These are phyloP conservation scores for Berkeleyomyces rouxiae DNA, from an alignment of 2,329 filamentous ascomycete genomes.

Conservation along the genomic window DNA sequence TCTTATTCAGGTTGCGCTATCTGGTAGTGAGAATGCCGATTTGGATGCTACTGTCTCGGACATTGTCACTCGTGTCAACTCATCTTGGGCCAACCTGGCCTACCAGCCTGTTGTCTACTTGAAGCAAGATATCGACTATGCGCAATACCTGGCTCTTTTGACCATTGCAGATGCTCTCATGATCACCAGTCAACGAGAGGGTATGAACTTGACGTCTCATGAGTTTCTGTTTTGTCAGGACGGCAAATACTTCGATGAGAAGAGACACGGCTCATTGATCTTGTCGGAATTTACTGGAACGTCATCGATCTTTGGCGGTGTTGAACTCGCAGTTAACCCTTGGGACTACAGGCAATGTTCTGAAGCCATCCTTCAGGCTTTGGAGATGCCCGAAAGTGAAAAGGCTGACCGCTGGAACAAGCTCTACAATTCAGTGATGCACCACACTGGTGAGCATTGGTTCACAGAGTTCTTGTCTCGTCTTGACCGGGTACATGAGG, in stretches of 20 bases:
- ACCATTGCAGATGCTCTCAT: slow-evolving; percentile 82
- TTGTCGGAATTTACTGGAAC: slow-evolving; percentile 92
- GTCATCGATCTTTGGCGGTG: slow-evolving; percentile 63
- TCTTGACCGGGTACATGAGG: slow-evolving; percentile 60
- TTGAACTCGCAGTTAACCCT: slow-evolving; percentile 76
- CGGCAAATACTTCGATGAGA: slow-evolving; percentile 48
- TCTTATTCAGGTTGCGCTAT: slow-evolving; percentile 84
- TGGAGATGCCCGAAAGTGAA: slow-evolving; percentile 65
- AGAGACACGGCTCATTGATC: slow-evolving; percentile 78
- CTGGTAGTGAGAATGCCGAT: slow-evolving; percentile 74
- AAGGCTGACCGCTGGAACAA: slow-evolving; percentile 58
- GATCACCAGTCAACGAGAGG: slow-evolving; percentile 88
- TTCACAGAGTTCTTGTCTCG: slow-evolving; percentile 56
- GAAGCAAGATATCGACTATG: slow-evolving; percentile 84
- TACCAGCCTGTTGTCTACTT: slow-evolving; percentile 89
- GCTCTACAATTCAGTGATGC: slow-evolving; percentile 55
- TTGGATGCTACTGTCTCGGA: slow-evolving; percentile 78
- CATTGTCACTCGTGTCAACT: slow-evolving; percentile 89
- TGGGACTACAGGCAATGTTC: slow-evolving; percentile 89
- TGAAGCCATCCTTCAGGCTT: slow-evolving; percentile 64
- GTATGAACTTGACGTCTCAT: slow-evolving; percentile 93
- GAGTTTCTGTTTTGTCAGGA: slow-evolving; percentile 92
- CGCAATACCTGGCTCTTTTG: slow-evolving; percentile 81
- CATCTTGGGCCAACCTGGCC: slow-evolving; percentile 72
- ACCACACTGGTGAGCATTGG: slow-evolving; percentile 77